A percentile compares a stretch with the other conserved stretches of the same genome.
phyloP scores from a whole-genome alignment of 192 early-diverging fungal genomes.

The Coemansia sp. region DNA sequence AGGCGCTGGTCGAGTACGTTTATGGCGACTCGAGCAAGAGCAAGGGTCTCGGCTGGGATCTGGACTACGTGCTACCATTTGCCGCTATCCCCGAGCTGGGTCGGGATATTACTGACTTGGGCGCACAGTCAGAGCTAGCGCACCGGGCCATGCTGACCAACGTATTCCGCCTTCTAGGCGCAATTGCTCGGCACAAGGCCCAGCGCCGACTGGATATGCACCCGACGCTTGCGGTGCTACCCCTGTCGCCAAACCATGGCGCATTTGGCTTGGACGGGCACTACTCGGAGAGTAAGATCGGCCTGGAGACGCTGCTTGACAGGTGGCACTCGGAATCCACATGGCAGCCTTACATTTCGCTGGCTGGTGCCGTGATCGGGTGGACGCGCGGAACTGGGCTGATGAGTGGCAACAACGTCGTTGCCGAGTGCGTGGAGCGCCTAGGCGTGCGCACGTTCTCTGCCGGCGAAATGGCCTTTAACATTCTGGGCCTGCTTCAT shows the following conservation, averaged over 20 bases:
- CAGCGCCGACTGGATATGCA: constrained; percentile 70
- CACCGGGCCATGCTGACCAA: constrained; percentile 96
- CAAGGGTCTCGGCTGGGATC: constrained; percentile 83
- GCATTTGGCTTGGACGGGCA: constrained; percentile 92
- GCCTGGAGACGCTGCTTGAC: constrained; percentile 90
- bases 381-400: constrained; percentile 98
- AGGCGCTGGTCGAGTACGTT: constrained; percentile 78
- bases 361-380: constrained; percentile 92
- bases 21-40: constrained; percentile 62
- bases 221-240: constrained; percentile 86
- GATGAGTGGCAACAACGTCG: constrained; percentile 89
- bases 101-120: constrained; percentile 79
- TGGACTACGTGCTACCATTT: constrained; percentile 95
- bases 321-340: constrained; percentile 84
- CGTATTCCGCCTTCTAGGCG: constrained; percentile 83
- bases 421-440: constrained; percentile 72
- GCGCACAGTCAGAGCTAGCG: constrained; percentile 83
- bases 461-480: constrained; percentile 92
- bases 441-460: constrained; percentile 92
- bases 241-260: constrained; percentile 96
- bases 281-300: constrained; percentile 93
- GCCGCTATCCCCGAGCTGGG: constrained; percentile 88
- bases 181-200: constrained; percentile 80
- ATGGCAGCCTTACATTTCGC: constrained; percentile 83
- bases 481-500: constrained; percentile 87